Conservation (phyloP, 2,329 filamentous ascomycete species). For the Malbranchea zuffiana region DNA sequence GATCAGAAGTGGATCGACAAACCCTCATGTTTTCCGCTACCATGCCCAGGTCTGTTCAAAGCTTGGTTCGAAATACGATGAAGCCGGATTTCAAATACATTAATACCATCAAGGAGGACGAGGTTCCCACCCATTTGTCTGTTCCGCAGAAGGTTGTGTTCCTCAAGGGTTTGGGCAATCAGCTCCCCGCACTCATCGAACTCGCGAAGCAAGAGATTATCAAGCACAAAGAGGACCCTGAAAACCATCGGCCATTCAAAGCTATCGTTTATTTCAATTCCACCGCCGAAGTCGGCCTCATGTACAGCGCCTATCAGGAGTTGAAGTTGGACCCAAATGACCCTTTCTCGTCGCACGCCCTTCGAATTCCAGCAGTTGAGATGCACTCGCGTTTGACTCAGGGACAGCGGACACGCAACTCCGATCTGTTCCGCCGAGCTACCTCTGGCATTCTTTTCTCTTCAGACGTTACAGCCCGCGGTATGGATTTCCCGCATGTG, state of each 20-base stretch:
- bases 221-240: conserved; percentile 28
- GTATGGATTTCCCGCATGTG: conserved; percentile 73
- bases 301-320: conserved; percentile 47
- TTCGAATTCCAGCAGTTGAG: conserved; percentile 37
- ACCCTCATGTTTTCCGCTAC: conserved; percentile 95
- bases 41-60: conserved; percentile 70
- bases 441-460: conserved; percentile 58
- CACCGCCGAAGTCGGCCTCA: conserved; percentile 59
- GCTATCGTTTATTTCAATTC: conserved; percentile 88
- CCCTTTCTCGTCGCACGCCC: conserved; percentile 19
- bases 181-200: conserved; percentile 66
- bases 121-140: conserved; percentile 70
- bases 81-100: conserved; percentile 79
- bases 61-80: conserved; percentile 66
- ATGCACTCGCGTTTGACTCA: conserved; percentile 78
- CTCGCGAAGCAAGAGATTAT: conserved; percentile 53
- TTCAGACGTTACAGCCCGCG: conserved; percentile 68
- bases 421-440: conserved; percentile 60
- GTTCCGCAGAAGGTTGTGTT: conserved; percentile 70
- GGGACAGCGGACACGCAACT: conserved; percentile 53
- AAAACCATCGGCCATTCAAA: conserved; percentile 61
- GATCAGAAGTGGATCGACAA: conserved; percentile 58
- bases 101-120: conserved; percentile 73
- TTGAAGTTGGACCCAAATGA: conserved; percentile 31
- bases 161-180: conserved; percentile 60